Percentiles rank a stretch among this genome's conserved stretches.
Evolutionary conservation across 1,284 basidiomycete species (phyloP).

Genomic region (Puccinia hordei): DNA sequence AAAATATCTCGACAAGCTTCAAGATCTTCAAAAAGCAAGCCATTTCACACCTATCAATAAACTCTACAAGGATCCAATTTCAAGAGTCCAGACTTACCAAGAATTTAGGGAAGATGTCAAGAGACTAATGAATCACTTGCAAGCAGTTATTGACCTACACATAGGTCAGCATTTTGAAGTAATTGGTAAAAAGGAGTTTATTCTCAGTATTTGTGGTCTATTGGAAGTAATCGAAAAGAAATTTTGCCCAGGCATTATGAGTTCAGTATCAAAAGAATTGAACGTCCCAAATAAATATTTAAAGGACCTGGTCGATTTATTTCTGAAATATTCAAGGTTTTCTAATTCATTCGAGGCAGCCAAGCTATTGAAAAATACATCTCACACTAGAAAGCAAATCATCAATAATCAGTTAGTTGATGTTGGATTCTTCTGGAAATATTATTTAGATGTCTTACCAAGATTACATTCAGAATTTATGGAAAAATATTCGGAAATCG

Average conservation of each 20-base stretch:
- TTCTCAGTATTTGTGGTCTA: background rate
- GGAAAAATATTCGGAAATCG: background rate
- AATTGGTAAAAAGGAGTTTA: background rate
- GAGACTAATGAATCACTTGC: background rate
- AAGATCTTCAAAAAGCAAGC: too few species aligned
- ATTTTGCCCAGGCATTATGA: background rate
- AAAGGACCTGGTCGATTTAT: background rate
- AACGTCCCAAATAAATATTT: background rate
- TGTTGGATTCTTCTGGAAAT: background rate
- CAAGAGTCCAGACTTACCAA: background rate
- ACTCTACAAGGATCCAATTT: background rate
- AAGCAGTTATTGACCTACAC: background rate
- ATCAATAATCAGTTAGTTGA: background rate
- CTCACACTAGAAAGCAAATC: background rate
- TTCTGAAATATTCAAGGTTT: constrained; percentile 4
- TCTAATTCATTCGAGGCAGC: background rate
- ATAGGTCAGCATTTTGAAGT: background rate
- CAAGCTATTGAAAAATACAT: background rate
- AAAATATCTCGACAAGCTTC: background rate
- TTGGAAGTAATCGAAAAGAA: background rate
- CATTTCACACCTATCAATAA: too few species aligned
- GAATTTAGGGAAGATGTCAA: background rate
- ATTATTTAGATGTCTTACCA: background rate
- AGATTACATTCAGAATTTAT: background rate
- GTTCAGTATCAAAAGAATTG: background rate